These are phyloP conservation scores for Borealophlyctis nickersoniae DNA, from an alignment of 192 early-diverging fungal genomes.

Conservation along the genomic window DNA sequence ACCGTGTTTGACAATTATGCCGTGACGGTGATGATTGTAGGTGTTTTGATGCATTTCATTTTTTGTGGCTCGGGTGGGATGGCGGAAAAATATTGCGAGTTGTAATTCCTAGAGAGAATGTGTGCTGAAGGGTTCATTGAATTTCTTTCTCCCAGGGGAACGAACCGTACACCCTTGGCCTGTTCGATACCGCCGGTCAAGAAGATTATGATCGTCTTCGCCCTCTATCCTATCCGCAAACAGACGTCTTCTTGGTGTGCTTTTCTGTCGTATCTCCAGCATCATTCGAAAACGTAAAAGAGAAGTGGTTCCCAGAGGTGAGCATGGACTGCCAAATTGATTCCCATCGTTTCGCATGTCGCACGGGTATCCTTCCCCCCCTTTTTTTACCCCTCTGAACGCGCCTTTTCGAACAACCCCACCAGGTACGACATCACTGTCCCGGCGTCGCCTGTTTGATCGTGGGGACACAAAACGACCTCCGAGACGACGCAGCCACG, in stretches of 20 bases:
- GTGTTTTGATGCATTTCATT: slow-evolving; percentile 9
- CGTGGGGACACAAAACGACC: slow-evolving; percentile 91
- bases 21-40: slow-evolving; percentile 96
- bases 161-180: slow-evolving; percentile 91
- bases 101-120: slow-evolving; percentile 5
- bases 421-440: slow-evolving; percentile 81
- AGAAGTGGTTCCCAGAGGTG: slow-evolving; percentile 97
- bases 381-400: not conserved
- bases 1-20: slow-evolving; percentile 99
- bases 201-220: slow-evolving; percentile 94
- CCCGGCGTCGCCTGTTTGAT: slow-evolving; percentile 92
- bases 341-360: not conserved
- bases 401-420: not conserved
- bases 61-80: not conserved
- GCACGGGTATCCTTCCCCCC: not conserved
- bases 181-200: slow-evolving; percentile 96
- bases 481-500: slow-evolving; percentile 76
- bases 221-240: slow-evolving; percentile 91
- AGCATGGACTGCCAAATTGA: not conserved
- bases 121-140: not conserved
- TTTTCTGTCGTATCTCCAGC: slow-evolving; percentile 89
- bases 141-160: slow-evolving; percentile 54
- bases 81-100: slow-evolving; percentile 3
- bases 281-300: slow-evolving; percentile 92
- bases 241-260: slow-evolving; percentile 92